These are phyloP conservation scores for Globisporangium radiosum DNA, from an alignment of 352 stramenopile species.

Conservation along the genomic window DNA sequence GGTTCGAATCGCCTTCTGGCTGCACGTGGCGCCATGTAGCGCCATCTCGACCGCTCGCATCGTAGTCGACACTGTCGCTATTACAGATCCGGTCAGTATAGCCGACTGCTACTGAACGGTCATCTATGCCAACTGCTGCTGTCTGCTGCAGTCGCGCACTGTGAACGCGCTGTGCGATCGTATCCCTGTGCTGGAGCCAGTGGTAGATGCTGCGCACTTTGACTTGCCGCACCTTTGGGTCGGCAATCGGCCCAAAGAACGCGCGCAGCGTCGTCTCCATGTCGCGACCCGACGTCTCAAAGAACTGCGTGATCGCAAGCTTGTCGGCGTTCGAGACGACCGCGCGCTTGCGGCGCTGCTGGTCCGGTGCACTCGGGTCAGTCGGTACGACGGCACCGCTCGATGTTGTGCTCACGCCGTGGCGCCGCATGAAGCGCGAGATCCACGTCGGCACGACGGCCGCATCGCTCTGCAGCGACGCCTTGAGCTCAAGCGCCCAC, in stretches of 20 bases:
- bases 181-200: conserved; percentile 7
- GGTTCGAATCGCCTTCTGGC: no score
- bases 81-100: no score
- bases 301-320: conserved; percentile 11
- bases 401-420: conserved; percentile 2
- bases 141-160: neutral
- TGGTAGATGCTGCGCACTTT: conserved; percentile 11
- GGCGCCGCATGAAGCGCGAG: conserved; percentile 10
- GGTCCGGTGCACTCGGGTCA: conserved; percentile 4
- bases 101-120: neutral
- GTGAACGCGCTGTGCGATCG: conserved; percentile 6
- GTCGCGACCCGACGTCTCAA: conserved; percentile 8
- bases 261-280: conserved; percentile 11
- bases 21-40: no score
- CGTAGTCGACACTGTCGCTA: neutral
- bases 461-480: neutral
- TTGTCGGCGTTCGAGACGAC: conserved; percentile 6
- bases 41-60: neutral
- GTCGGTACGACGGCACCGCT: conserved; percentile 6
- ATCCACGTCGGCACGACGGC: conserved; percentile 8
- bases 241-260: conserved; percentile 9
- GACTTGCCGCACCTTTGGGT: conserved; percentile 9
- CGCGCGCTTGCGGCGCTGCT: conserved; percentile 2
- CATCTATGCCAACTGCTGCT: neutral
- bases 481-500: conserved; percentile 10